Conservation (phyloP, 2,329 filamentous ascomycete species). For the Alternaria conjuncta region DNA sequence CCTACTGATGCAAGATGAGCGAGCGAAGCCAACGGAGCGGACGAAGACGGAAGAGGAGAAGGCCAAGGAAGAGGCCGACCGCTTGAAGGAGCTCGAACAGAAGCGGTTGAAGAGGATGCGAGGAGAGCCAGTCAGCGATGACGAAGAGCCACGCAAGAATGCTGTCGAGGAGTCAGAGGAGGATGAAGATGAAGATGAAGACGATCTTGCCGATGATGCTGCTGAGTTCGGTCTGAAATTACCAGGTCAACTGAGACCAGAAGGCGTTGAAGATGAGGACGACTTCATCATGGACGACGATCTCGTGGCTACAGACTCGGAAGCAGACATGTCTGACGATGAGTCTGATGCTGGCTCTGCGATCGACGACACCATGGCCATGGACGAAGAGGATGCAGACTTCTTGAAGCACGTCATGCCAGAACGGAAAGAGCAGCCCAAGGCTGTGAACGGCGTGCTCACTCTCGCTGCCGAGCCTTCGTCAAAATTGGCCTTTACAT, state of each 20-base stretch:
- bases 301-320: slow-evolving; percentile 80
- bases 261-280: slow-evolving; percentile 81
- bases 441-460: slow-evolving; percentile 52
- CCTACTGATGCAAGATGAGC: slow-evolving; percentile 81
- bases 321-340: slow-evolving; percentile 47
- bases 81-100: slow-evolving; percentile 80
- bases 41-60: slow-evolving; percentile 69
- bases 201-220: slow-evolving; percentile 60
- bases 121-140: slow-evolving; percentile 76
- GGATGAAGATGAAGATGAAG: slow-evolving; percentile 47
- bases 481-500: slow-evolving; percentile 76
- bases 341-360: slow-evolving; percentile 41
- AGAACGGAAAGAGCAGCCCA: slow-evolving; percentile 32
- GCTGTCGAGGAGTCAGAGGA: slow-evolving; percentile 24
- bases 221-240: slow-evolving; percentile 68
- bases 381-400: slow-evolving; percentile 57
- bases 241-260: slow-evolving; percentile 50
- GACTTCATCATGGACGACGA: slow-evolving; percentile 92
- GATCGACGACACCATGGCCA: slow-evolving; percentile 46
- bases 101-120: slow-evolving; percentile 85
- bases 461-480: slow-evolving; percentile 47
- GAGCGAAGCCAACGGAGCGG: slow-evolving; percentile 82
- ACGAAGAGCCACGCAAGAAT: slow-evolving; percentile 63
- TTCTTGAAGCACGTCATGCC: slow-evolving; percentile 55
- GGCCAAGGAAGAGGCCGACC: slow-evolving; percentile 74